phyloP scores from a whole-genome alignment of 2,329 filamentous ascomycete genomes.

The Cladophialophora chaetospira region DNA sequence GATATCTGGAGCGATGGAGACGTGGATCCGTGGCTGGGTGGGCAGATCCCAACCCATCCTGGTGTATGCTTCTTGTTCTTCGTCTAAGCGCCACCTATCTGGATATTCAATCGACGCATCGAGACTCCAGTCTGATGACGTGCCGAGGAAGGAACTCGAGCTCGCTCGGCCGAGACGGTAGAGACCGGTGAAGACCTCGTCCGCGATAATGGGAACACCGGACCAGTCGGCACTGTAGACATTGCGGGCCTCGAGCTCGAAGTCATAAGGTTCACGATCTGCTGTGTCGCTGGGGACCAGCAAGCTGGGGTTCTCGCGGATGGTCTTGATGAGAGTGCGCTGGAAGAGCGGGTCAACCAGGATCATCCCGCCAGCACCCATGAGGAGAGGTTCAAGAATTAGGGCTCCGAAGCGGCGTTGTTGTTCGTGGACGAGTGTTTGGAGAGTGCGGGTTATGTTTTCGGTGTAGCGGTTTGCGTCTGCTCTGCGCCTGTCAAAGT shows the following conservation, averaged over 20 bases:
- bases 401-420: slow-evolving; percentile 73
- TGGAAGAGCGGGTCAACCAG: slow-evolving; percentile 85
- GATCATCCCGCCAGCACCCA: slow-evolving; percentile 82
- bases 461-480: slow-evolving; percentile 57
- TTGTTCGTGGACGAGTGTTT: slow-evolving; percentile 54
- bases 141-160: slow-evolving; percentile 66
- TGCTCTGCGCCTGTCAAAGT: slow-evolving; percentile 55
- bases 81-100: neutral
- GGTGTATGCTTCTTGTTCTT: neutral
- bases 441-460: slow-evolving; percentile 61
- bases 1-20: slow-evolving; percentile 67
- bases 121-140: slow-evolving; percentile 2
- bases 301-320: slow-evolving; percentile 61
- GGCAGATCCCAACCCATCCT: too few relatives aligned
- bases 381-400: slow-evolving; percentile 76
- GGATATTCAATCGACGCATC: too few relatives aligned
- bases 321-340: slow-evolving; percentile 65
- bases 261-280: neutral
- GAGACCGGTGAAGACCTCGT: slow-evolving; percentile 85
- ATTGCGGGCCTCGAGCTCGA: neutral
- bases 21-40: slow-evolving; percentile 6
- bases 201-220: slow-evolving; percentile 76
- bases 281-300: slow-evolving; percentile 43
- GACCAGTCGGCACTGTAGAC: slow-evolving; percentile 55
- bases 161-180: slow-evolving; percentile 76